Percentiles rank a stretch among this genome's conserved stretches.
Evolutionary conservation across 108 stramenopile genomes (phyloP).

Genomic region (Nitzschia putrida): DNA sequence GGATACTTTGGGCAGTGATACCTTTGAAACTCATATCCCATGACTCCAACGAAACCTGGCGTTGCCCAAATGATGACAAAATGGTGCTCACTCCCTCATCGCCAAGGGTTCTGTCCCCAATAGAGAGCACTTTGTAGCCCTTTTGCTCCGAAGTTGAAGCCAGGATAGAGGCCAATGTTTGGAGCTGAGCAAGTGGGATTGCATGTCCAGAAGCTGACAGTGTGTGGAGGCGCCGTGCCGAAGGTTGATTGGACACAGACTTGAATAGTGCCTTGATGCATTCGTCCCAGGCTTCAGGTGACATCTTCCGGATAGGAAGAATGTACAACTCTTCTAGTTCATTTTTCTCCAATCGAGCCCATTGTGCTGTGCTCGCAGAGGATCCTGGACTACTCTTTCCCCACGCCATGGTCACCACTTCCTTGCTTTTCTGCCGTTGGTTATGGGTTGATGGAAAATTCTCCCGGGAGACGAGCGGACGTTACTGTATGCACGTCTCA

Average conservation of each 20-base stretch:
- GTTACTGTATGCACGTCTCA: no score
- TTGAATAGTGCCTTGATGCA: not conserved
- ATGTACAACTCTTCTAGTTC: not conserved
- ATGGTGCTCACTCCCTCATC: not conserved
- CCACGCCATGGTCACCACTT: not conserved
- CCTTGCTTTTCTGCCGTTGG: no score
- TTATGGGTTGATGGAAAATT: no score
- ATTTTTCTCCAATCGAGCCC: not conserved
- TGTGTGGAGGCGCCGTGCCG: not conserved
- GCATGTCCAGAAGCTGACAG: not conserved
- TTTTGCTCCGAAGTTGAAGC: not conserved
- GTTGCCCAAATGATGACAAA: not conserved
- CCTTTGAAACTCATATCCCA: slow-evolving; percentile 1
- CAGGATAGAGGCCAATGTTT: not conserved
- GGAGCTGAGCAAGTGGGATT: not conserved
- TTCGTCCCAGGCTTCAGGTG: not conserved
- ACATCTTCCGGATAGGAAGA: not conserved
- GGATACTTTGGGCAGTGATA: not conserved
- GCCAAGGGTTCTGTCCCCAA: not conserved
- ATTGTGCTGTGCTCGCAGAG: not conserved
- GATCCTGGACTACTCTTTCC: not conserved
- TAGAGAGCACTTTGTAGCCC: not conserved
- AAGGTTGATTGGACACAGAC: not conserved
- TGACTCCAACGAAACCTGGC: not conserved
- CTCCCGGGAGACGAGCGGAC: no score